Evolutionary conservation across 257 asterid species (phyloP).

Genomic region (Buddleja alternifolia): DNA sequence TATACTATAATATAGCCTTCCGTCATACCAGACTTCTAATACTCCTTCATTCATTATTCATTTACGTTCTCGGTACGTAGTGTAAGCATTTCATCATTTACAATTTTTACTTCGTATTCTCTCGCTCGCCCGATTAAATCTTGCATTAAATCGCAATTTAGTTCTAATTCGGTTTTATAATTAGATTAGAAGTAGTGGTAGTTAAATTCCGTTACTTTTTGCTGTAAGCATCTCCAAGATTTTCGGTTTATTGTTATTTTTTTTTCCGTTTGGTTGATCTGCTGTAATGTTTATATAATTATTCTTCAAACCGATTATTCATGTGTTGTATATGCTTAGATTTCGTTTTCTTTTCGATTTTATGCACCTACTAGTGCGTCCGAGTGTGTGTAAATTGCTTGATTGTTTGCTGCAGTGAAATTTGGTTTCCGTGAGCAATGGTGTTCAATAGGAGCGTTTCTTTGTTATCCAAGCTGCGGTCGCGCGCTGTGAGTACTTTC

Average conservation of each 20-base stretch:
- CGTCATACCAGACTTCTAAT: too few species aligned
- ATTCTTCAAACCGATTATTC: not conserved
- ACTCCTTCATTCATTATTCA: too few species aligned
- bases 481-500: constrained; percentile 40
- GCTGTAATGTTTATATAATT: not conserved
- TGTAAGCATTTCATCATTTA: too few species aligned
- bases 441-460: constrained; percentile 44
- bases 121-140: not conserved
- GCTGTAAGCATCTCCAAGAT: not conserved
- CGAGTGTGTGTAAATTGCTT: not conserved
- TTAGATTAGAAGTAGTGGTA: not conserved
- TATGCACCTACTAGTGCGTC: not conserved
- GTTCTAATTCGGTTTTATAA: not conserved
- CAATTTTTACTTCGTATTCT: too few species aligned
- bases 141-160: too few species aligned
- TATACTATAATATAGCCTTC: too few species aligned
- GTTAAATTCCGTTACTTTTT: not conserved
- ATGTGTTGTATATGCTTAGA: not conserved
- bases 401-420: too few species aligned
- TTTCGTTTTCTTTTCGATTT: not conserved
- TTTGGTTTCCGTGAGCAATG: constrained; percentile 31
- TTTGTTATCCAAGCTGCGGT: constrained; percentile 47
- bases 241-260: not conserved
- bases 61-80: too few species aligned
- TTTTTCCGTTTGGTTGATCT: not conserved